Evolutionary conservation across 2,329 filamentous ascomycete genomes (phyloP), one percentile per base, ranked within the genome.

Genomic region (Fusarium proliferatum): DNA sequence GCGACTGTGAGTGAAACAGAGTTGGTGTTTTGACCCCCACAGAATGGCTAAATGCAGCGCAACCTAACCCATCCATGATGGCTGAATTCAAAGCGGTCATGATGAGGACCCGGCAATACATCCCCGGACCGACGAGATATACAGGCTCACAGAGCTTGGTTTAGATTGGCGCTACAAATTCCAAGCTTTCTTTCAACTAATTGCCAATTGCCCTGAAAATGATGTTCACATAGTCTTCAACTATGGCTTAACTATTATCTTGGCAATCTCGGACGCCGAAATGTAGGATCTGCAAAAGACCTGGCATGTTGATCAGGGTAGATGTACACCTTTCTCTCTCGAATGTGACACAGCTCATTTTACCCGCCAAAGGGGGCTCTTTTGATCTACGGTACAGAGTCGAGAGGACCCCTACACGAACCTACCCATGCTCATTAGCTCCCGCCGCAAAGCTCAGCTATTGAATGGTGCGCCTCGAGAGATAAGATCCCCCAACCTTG

Each of bases 401-500:
- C 17, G 30, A 51, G n/a, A 63, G 49, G 67, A 60, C 62, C 52
- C 52, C 60, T 59, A 58, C 49, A 69, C 61, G n/a, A 34, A 43
- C 39, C 38, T 26, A 48, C 41, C 45, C 59, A 43, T 39, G 46
- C 55, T 48, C 55, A 28, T 36, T 64, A 70, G 69, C 69, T 73
- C 57, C 71, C 58, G 67, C 43, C 51, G 51, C 51, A 55, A 55
- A 55, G 45, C 34, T 59, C 45, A 49, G 45, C 42, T 49, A 64
- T 53, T 69, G 66, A 65, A 69, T 69, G 67, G 67, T 70, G 67
- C 66, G 67, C 63, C 62, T 71, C 49, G 28, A 21, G n/a, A 53
- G 68, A 74, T 75, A 74, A 75, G 72, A 75, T 73, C 52, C 57
- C 56, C 51, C 38, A 30, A 56, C 30, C 59, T 68, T 67, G 48